Evolutionary conservation across 768 basidiomycete species (phyloP).

Genomic region (Coprinellus aureogranulatus): DNA sequence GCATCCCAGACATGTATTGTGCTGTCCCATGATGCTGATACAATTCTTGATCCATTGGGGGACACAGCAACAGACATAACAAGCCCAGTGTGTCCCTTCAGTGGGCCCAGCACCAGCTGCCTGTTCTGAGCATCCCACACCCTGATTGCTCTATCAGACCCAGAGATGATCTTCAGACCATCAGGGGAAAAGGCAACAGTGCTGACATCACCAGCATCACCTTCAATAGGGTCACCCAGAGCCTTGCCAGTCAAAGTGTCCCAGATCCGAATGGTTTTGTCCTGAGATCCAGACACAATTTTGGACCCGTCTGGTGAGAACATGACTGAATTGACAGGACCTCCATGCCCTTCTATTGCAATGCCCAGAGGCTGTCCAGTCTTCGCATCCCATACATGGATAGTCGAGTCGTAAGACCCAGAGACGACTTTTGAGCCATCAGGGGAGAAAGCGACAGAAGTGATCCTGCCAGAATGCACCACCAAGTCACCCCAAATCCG

Average conservation of each 20-base stretch:
- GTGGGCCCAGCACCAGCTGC: background rate
- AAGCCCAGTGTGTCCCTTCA: no score
- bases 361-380: slow-evolving; percentile 12
- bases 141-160: no score
- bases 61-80: no score
- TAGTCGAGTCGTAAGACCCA: background rate
- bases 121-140: background rate
- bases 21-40: background rate
- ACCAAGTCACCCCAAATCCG: background rate
- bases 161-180: no score
- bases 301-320: background rate
- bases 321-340: background rate
- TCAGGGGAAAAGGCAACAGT: no score
- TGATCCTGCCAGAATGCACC: slow-evolving; percentile 13
- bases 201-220: no score
- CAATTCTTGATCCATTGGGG: no score
- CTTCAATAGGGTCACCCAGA: slow-evolving; percentile 8
- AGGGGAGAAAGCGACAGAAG: slow-evolving; percentile 18
- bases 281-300: slow-evolving; percentile 29
- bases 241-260: slow-evolving; percentile 3
- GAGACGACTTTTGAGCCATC: background rate
- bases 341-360: background rate
- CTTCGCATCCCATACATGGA: background rate
- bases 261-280: slow-evolving; percentile 22
- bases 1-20: no score